Evolutionary conservation across 495 filamentous ascomycete genomes (phyloP), one percentile per base, ranked within the genome.

Genomic region (Penicillium samsonianum): DNA sequence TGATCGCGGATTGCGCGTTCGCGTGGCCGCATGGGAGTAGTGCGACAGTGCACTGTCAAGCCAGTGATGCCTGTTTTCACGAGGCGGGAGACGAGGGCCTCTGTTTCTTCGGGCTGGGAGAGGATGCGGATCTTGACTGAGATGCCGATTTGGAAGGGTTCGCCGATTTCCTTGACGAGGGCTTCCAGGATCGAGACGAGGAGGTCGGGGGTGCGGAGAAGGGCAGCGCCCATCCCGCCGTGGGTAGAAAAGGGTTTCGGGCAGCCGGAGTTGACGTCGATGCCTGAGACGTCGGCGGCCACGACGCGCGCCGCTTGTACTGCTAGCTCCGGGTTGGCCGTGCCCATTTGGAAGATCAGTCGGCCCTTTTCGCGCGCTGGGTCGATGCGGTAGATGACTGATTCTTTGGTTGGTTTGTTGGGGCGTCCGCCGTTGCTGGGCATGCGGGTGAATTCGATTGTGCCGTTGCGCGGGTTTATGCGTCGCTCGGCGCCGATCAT

Each of bases 181-280:
- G 89, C 84, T 50, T 86, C 82, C 0, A 98, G 81, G 53, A 98
- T 98, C 0, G 84, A 78, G 49, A 85, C 86, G 1, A 98, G 84
- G 60, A 80, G 84, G 53, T 97, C 93, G 1, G 94, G 95, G 0
- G 85, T 89, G 47, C 82, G 80, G 16, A 98, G 79, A 20, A 98
- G 75, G 3, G 92, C 94, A 0, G 95, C 94, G 28, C 95, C 95
- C 94, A 98, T 98, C 37, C 94, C 95, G 35, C 90, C 88, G 55
- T 78, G 80, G 11, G 92, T 95, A 60, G 86, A 91, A 72, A 98
- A 98, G 4, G 95, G 91, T 73, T 98, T 98, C 0, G 94, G 94
- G 71, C 94, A 98, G 5, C 94, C 94, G 5, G 93, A 90, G 76
- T 98, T 98, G 53, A 98, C 87, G 70, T 98, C 94, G 57, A 98